Percentiles rank a stretch among this genome's conserved stretches.
phyloP scores from a whole-genome alignment of 768 basidiomycete species.

The Steccherinum ochraceum region DNA sequence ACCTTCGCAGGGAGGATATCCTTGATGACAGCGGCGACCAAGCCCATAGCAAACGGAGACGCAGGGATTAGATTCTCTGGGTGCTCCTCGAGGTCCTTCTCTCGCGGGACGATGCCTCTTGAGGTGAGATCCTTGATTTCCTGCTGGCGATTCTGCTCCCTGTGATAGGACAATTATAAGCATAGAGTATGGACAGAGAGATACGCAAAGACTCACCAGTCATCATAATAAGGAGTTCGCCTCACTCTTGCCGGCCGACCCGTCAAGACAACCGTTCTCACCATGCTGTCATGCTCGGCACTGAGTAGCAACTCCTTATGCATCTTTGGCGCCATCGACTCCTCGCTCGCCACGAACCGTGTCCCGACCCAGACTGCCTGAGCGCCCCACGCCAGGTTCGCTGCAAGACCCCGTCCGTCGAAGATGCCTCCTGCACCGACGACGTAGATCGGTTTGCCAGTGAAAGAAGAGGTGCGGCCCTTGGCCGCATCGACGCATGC shows the following conservation, averaged over 20 bases:
- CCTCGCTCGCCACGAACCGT: constrained; percentile 71
- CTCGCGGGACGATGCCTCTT: constrained; percentile 67
- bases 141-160: constrained; percentile 63
- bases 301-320: constrained; percentile 71
- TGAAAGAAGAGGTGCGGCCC: constrained; percentile 66
- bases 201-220: constrained; percentile 50
- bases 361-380: constrained; percentile 58
- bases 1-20: constrained; percentile 74
- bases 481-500: constrained; percentile 80
- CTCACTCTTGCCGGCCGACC: constrained; percentile 82
- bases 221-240: constrained; percentile 71
- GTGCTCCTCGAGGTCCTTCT: constrained; percentile 61
- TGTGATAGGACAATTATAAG: no score
- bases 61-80: constrained; percentile 65
- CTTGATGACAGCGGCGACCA: constrained; percentile 59
- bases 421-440: constrained; percentile 84
- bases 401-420: constrained; percentile 77
- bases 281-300: constrained; percentile 66
- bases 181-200: no score
- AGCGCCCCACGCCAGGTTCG: constrained; percentile 75
- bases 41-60: constrained; percentile 49
- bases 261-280: constrained; percentile 76
- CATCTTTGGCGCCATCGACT: constrained; percentile 69
- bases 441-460: constrained; percentile 72
- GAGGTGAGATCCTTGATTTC: constrained; percentile 76